Conservation (phyloP, 139 green algal species). For the Chara braunii region DNA sequence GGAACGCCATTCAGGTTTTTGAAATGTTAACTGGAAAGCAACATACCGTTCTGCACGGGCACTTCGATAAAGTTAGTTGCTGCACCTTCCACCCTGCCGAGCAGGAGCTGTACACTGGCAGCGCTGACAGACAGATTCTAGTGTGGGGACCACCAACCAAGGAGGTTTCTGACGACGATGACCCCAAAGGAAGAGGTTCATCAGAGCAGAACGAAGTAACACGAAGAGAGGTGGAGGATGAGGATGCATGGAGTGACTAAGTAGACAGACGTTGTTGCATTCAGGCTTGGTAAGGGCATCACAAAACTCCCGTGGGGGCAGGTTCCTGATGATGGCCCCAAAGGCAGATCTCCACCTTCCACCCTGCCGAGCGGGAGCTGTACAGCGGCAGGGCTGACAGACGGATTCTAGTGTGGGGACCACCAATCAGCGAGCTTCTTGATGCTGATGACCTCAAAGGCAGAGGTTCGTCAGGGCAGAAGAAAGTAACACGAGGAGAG, state of each 20-base stretch:
- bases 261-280: neutral
- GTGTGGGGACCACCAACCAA: no score
- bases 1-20: constrained; percentile 57
- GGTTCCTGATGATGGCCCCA: neutral
- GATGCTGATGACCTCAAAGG: neutral
- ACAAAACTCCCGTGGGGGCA: neutral
- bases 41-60: constrained; percentile 41
- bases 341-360: neutral
- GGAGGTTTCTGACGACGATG: no score
- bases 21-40: constrained; percentile 49
- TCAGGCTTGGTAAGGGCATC: neutral
- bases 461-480: neutral
- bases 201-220: neutral
- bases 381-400: constrained; percentile 62
- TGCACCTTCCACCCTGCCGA: neutral
- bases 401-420: constrained; percentile 59
- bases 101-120: no score
- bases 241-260: neutral
- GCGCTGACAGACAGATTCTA: no score
- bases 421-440: constrained; percentile 10
- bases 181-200: no score
- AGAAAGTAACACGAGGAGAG: neutral
- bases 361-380: constrained; percentile 49
- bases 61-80: constrained; percentile 17
- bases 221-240: neutral